Conservation (phyloP, 805 yeast species). For the Wickerhamomyces tratensis region DNA sequence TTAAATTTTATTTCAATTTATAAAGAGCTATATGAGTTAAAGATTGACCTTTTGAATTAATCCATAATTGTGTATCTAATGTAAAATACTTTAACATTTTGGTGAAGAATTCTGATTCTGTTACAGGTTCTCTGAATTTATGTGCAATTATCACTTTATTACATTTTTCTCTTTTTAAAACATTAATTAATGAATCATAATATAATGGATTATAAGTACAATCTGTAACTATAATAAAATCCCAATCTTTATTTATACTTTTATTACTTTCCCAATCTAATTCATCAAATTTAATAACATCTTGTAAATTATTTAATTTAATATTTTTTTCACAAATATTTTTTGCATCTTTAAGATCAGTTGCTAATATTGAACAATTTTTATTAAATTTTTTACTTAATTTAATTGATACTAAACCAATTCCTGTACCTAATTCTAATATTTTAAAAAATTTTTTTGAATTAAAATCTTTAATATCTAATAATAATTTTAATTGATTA, state of each 20-base stretch:
- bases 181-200: conserved; percentile 24
- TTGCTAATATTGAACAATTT: conserved; percentile 17
- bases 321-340: conserved; percentile 27
- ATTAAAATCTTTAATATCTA: not conserved
- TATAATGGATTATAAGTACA: conserved; percentile 33
- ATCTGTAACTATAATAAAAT: conserved; percentile 29
- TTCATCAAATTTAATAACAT: conserved; percentile 16
- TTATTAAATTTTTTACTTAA: conserved; percentile 14
- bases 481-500: conserved; percentile 3
- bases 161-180: conserved; percentile 16
- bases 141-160: conserved; percentile 11
- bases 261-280: conserved; percentile 27
- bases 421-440: conserved; percentile 33
- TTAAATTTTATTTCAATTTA: conserved; percentile 1
- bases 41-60: conserved; percentile 5
- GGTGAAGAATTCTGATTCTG: conserved; percentile 15
- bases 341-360: conserved; percentile 29
- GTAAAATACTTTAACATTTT: conserved; percentile 5
- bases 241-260: conserved; percentile 17
- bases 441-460: conserved; percentile 8
- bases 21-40: conserved; percentile 16
- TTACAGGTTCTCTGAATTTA: conserved; percentile 18
- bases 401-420: conserved; percentile 28
- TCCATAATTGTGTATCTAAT: conserved; percentile 11
- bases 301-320: conserved; percentile 6